Base-by-base conservation (phyloP, 352 stramenopile genomes). In the Phytophthora idaei region DNA sequence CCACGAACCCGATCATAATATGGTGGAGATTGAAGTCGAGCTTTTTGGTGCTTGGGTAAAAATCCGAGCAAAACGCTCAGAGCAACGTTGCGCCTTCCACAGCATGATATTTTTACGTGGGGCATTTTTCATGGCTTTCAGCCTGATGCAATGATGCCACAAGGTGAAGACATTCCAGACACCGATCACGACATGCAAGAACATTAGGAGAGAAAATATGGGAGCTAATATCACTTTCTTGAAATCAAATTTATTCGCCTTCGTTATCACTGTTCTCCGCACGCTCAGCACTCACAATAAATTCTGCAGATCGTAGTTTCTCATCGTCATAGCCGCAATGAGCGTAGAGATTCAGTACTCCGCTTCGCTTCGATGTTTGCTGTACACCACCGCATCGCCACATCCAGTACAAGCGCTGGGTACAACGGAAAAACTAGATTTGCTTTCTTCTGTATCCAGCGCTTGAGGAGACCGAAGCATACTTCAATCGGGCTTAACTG, bases 361-460 rank as follows among this genome's bases (percentile, higher is more conserved):
- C 34, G 8, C 34, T 39, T 9, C 34, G 34, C 34, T 39, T 39
- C 3, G 9, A 14, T 14, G 8, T 12, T 39, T 9, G 34, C 34
- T 39, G 4, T 34, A 34, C 29, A 8, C 7, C 34, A 27, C 3
- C 21, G 56, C 41, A 67, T 67, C 4, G 51, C 39, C 5, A 56
- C 48, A 25, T 61, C 62, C 46, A 70, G 41, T 14, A 41, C 54
- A 6, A 39, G 25, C 10, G 27, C 21, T 4, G 37, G 48, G 29
- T 65, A 57, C n/a, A 58, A 47, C 11, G 58, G 58, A 17, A 65
- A 53, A 4, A 59, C 49, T 11, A 53, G 58, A 39, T 59, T 59
- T 0, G 58, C 37, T 25, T 70, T 49, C 37, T 63, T 70, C 45
- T 64, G 54, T 5, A 68, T 68, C 44, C 44, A 44, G 6, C 51